phyloP scores from a whole-genome alignment of 352 stramenopile genomes.

The Thalassiosira mediterranea region DNA sequence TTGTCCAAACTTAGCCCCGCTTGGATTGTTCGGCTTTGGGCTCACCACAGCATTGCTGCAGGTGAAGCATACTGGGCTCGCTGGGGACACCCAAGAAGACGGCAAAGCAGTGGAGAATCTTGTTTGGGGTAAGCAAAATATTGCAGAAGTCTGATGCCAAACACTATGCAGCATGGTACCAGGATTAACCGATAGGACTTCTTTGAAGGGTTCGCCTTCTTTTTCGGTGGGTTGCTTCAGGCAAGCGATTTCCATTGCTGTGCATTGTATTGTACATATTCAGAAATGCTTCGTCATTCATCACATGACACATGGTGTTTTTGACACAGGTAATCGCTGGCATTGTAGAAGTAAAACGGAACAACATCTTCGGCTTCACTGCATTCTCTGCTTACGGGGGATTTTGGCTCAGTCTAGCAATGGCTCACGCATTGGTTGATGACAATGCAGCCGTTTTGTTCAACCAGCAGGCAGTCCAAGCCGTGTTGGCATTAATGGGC shows the following conservation, averaged over 20 bases:
- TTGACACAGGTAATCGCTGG: slow-evolving; percentile 56
- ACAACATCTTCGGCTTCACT: slow-evolving; percentile 63
- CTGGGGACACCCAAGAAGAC: slow-evolving; percentile 27
- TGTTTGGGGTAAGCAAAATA: no score
- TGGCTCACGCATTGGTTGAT: slow-evolving; percentile 29
- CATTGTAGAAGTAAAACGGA: slow-evolving; percentile 39
- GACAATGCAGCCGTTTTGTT: background rate
- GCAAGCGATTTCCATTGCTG: no score
- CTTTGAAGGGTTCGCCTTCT: slow-evolving; percentile 53
- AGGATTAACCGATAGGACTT: no score
- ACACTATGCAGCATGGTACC: no score
- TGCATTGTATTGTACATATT: no score
- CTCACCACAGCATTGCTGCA: slow-evolving; percentile 46
- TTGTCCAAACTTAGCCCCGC: slow-evolving; percentile 46
- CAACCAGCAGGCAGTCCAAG: slow-evolving; percentile 37
- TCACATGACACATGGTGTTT: no score
- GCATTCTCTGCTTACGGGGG: slow-evolving; percentile 49
- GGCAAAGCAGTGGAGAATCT: slow-evolving; percentile 16
- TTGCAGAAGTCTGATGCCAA: no score
- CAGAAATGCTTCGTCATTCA: no score
- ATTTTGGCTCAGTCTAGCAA: slow-evolving; percentile 46
- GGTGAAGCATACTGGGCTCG: slow-evolving; percentile 46
- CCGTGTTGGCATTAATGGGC: slow-evolving; percentile 36
- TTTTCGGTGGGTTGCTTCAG: slow-evolving; percentile 54
- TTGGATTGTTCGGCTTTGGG: slow-evolving; percentile 51